Base-by-base conservation (phyloP, 331 rosid genomes). In the Pyrus hybrid region DNA sequence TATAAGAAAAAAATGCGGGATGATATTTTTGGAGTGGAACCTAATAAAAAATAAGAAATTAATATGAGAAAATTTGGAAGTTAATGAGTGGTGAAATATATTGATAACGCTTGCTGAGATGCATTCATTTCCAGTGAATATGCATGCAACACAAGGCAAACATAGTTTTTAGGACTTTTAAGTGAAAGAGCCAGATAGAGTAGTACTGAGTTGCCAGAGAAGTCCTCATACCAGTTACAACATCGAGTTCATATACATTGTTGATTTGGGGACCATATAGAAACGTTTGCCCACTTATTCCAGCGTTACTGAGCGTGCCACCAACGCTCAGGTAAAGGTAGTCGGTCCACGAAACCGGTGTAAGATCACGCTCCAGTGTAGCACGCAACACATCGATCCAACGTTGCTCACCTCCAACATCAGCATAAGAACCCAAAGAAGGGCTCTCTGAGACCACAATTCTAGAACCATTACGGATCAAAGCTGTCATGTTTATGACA, bases 241-340 rank as follows among this genome's bases (percentile, higher is more conserved):
- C 92, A 37, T 94, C 97, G 37, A 94, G 63, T 74, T 90, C 90
- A 77, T 78, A 20, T 62, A 94, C 93, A 77, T 92, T 91, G 78
- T 73, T 80, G 66, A 91, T 86, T 23, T 93, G 97, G 78, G 98
- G 98, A 22, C 98, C 97, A 43, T 80, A 78, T 2, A 79, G 85
- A 54, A 90, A 90, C 13, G 90, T 56, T 65, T 91, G 97, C 16
- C 98, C 98, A 56, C 98, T 86, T 2, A 93, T 86, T 25, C 98
- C 97, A n/a, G 98, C 98, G 65, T 91, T 93, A 14, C 95, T 91
- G 65, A 93, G 87, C 1, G 97, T 93, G 13, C 98, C 98, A 9
- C 95, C 98, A 30, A 91, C 92, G 0, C 88, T 88, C 35, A 94
- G 57, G 72, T 63, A 77, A 84, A 94, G 80, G 58, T 91, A 94